Evolutionary conservation across 1,284 basidiomycete genomes (phyloP).

Genomic region (Limonomyces culmigenus): DNA sequence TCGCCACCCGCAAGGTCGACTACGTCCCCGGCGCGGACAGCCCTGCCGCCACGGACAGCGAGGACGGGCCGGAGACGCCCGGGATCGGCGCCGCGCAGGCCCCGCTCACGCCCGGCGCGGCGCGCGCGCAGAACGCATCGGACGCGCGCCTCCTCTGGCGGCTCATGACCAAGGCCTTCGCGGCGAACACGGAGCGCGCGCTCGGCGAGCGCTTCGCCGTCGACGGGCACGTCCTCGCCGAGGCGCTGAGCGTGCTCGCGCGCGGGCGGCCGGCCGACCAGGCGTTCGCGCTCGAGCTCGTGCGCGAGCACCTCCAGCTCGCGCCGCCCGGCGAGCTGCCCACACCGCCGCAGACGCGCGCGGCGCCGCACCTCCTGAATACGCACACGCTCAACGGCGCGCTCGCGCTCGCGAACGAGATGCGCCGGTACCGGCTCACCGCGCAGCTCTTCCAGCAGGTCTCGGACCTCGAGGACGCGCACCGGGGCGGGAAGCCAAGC

Average conservation of each 20-base stretch:
- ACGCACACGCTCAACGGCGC: slow-evolving; percentile 30
- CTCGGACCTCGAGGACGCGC: slow-evolving; percentile 20
- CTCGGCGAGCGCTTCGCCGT: slow-evolving; percentile 19
- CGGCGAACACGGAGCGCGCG: slow-evolving; percentile 16
- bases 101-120: background rate
- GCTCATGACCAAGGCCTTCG: slow-evolving; percentile 33
- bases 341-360: background rate
- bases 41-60: background rate
- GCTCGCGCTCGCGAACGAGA: slow-evolving; percentile 35
- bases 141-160: slow-evolving; percentile 57
- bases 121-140: slow-evolving; percentile 16
- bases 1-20: slow-evolving; percentile 19
- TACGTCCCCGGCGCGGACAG: too few species aligned
- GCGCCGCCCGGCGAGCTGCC: background rate
- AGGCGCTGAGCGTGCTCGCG: slow-evolving; percentile 32
- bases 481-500: slow-evolving; percentile 8
- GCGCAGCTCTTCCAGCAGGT: slow-evolving; percentile 41
- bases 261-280: slow-evolving; percentile 39
- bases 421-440: slow-evolving; percentile 26
- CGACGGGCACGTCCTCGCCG: slow-evolving; percentile 32
- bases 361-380: slow-evolving; percentile 7
- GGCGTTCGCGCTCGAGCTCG: slow-evolving; percentile 41
- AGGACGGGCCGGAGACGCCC: slow-evolving; percentile 3
- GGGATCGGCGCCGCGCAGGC: too few species aligned
- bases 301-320: slow-evolving; percentile 36